Evolutionary conservation across 208 protist genomes (phyloP).

Genomic region (Leishmania braziliensis): DNA sequence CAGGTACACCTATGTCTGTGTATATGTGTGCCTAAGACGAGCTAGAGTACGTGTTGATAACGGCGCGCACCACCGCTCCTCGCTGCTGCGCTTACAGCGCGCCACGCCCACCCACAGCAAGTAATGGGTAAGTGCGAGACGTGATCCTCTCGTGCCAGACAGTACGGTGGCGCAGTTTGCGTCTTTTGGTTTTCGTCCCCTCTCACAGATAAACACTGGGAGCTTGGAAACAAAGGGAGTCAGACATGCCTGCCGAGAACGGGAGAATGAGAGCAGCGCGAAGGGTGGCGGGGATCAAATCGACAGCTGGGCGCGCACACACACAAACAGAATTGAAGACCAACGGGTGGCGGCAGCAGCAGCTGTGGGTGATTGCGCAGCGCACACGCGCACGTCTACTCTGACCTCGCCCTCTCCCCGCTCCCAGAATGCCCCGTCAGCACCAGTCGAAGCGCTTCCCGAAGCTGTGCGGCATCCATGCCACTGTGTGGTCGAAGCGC

Average conservation of each 20-base stretch:
- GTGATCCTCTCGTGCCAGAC: background rate
- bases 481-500: slow-evolving; percentile 53
- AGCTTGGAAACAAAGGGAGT: background rate
- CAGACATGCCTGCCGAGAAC: background rate
- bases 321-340: background rate
- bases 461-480: slow-evolving; percentile 41
- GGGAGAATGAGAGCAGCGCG: background rate
- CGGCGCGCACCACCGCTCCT: background rate
- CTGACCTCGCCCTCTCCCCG: background rate
- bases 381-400: slow-evolving; percentile 1
- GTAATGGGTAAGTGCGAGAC: background rate
- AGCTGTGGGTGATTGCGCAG: background rate
- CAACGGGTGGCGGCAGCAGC: background rate
- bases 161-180: background rate
- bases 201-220: background rate
- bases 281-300: background rate
- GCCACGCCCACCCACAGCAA: no score
- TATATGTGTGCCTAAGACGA: background rate
- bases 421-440: slow-evolving; percentile 23
- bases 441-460: slow-evolving; percentile 22
- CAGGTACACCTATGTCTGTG: background rate
- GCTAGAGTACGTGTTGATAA: background rate
- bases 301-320: background rate
- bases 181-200: background rate
- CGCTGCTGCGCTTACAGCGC: background rate